These are phyloP conservation scores for Pyrenula massariospora DNA, from an alignment of 495 filamentous ascomycete genomes.

Conservation along the genomic window DNA sequence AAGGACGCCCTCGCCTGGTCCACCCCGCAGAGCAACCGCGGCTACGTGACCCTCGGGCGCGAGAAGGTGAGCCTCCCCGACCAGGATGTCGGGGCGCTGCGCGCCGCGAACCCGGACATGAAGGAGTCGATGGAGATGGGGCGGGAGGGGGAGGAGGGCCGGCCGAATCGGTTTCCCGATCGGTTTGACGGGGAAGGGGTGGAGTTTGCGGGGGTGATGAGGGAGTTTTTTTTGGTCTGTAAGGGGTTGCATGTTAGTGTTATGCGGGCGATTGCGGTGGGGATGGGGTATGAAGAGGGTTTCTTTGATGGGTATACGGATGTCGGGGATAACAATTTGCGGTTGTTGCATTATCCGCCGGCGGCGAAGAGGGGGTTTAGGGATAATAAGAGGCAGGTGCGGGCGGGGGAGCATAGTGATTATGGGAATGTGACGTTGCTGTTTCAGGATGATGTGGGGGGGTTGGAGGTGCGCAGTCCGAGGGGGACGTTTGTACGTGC, in stretches of 20 bases:
- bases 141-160: constrained; percentile 50
- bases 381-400: constrained; percentile 59
- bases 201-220: constrained; percentile 62
- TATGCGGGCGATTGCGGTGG: constrained; percentile 82
- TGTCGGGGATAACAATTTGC: constrained; percentile 71
- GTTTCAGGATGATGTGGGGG: constrained; percentile 78
- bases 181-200: constrained; percentile 47
- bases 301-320: constrained; percentile 73
- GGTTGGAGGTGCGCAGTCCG: constrained; percentile 72
- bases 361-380: constrained; percentile 57
- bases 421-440: constrained; percentile 82
- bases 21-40: constrained; percentile 61
- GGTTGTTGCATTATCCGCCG: constrained; percentile 80
- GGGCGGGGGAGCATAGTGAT: constrained; percentile 80
- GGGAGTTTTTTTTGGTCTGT: constrained; percentile 58
- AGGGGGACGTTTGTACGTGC: constrained; percentile 72
- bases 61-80: constrained; percentile 62
- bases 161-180: constrained; percentile 74
- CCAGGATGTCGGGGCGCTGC: constrained; percentile 48
- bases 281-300: constrained; percentile 56
- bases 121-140: constrained; percentile 85
- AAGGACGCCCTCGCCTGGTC: constrained; percentile 66
- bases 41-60: constrained; percentile 63
- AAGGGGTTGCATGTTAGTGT: constrained; percentile 64
- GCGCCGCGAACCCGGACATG: constrained; percentile 54